Evolutionary conservation across 768 basidiomycete genomes (phyloP).

Genomic region (Suillus variegatus): DNA sequence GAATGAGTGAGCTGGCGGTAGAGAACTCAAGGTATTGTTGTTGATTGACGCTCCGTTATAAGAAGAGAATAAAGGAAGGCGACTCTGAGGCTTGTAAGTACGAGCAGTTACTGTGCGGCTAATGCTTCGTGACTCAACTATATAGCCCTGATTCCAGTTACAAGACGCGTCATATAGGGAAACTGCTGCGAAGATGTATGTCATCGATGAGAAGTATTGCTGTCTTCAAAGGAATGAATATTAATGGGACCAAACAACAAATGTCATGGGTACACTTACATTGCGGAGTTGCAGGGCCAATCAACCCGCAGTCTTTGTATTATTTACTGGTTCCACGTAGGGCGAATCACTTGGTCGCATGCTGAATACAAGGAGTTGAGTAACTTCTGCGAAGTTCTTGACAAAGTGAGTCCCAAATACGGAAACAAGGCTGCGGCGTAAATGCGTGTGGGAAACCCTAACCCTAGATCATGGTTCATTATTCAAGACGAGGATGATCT

Average conservation of each 20-base stretch:
- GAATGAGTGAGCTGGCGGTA: background rate
- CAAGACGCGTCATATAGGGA: constrained; percentile 20
- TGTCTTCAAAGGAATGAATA: constrained; percentile 7
- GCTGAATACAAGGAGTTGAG: constrained; percentile 12
- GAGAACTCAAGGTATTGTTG: background rate
- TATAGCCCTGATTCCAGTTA: constrained; percentile 1
- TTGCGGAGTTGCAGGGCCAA: background rate
- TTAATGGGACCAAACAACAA: constrained; percentile 10
- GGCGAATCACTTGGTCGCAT: background rate
- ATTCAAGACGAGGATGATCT: background rate
- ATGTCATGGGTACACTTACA: constrained; percentile 11
- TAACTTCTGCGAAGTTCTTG: background rate
- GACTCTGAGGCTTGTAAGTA: constrained; percentile 15
- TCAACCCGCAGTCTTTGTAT: constrained; percentile 18
- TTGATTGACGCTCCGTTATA: constrained; percentile 1
- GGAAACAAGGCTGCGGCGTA: constrained; percentile 28
- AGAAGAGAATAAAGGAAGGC: background rate
- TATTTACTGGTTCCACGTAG: constrained; percentile 4
- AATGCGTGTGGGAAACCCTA: constrained; percentile 10
- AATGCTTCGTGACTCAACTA: background rate
- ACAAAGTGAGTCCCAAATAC: constrained; percentile 31
- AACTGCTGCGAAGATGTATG: background rate
- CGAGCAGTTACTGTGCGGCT: background rate
- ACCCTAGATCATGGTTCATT: constrained; percentile 10
- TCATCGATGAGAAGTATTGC: background rate